Evolutionary conservation across 2,329 filamentous ascomycete species (phyloP).

Genomic region (Pleomassaria siparia): DNA sequence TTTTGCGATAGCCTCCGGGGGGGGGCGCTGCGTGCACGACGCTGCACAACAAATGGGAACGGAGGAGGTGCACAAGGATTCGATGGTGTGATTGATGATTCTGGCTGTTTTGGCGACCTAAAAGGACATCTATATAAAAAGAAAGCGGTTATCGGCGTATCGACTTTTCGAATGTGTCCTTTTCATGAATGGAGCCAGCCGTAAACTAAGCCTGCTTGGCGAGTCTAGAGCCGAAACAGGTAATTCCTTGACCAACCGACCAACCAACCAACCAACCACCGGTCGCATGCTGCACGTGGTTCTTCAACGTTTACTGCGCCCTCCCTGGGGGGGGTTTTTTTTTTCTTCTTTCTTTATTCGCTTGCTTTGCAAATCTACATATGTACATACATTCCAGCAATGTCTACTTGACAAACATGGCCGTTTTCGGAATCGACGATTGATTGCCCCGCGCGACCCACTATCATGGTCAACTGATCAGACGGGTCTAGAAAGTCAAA

Average conservation of each 20-base stretch:
- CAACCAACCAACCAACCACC: background rate
- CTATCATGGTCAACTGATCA: background rate
- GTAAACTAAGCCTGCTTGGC: background rate
- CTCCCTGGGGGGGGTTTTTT: no score
- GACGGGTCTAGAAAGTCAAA: background rate
- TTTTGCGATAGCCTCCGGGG: conserved; percentile 8
- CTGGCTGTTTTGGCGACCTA: no score
- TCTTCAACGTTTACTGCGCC: no score
- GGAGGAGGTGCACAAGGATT: conserved; percentile 1
- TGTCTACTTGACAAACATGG: background rate
- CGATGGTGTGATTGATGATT: conserved; percentile 7
- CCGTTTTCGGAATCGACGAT: conserved; percentile 6
- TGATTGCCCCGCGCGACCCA: background rate
- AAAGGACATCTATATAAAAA: no score
- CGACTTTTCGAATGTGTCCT: no score
- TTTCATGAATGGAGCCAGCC: background rate
- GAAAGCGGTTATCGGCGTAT: no score
- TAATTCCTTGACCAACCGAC: background rate
- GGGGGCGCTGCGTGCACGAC: conserved; percentile 1
- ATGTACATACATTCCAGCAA: background rate
- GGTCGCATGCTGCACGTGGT: conserved; percentile 2
- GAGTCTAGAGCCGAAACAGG: conserved; percentile 2
- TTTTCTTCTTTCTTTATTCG: background rate
- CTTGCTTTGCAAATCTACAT: background rate
- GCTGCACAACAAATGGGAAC: background rate